Base-by-base conservation (phyloP, 108 stramenopile genomes). In the Conticribra weissflogii region DNA sequence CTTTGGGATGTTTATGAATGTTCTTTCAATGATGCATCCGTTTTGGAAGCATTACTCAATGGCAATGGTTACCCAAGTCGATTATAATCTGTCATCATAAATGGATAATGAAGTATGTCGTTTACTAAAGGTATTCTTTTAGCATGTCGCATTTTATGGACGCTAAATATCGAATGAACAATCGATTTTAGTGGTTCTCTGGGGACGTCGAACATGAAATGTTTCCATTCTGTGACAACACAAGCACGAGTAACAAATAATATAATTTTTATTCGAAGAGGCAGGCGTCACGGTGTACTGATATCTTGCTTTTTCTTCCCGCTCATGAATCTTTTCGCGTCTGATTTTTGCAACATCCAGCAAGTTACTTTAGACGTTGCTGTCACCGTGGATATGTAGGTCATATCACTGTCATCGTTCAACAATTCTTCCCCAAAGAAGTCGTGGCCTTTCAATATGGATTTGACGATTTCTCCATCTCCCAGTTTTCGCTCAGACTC, bases 371-470 rank as follows among this genome's bases (percentile, higher is more conserved):
- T 72, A 62, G 54, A 49, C n/a, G 30, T 63, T 33, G 71, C 71
- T 49, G 61, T 72, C n/a, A 72, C 71, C 47, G 71, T 72, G 32
- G 59, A 57, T 28, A 34, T 1, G 50, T 72, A 72, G 16, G 63
- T 48, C 21, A 76, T 86, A 48, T 68, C 70, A 1, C 66, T 45
- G 31, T 79, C 81, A n/a, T 66, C 57, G 12, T 54, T 44, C 15
- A 88, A 72, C 23, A 88, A 71, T 68, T 91, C 90, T 23, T 88
- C 78, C 24, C 90, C 90, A 75, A 91, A 88, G 41, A 79, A 85
- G 36, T 83, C 82, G 17, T 84, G 76, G 21, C 84, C 71, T 63
- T 83, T 77, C 31, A 87, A 52, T 22, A 9, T 54, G 24, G 79
- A 78, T 36, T 46, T 50, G 16, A 65, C 74, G 36, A 61, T 28